Evolutionary conservation across 2,329 filamentous ascomycete genomes (phyloP).

Genomic region (Colletotrichum paranaense): DNA sequence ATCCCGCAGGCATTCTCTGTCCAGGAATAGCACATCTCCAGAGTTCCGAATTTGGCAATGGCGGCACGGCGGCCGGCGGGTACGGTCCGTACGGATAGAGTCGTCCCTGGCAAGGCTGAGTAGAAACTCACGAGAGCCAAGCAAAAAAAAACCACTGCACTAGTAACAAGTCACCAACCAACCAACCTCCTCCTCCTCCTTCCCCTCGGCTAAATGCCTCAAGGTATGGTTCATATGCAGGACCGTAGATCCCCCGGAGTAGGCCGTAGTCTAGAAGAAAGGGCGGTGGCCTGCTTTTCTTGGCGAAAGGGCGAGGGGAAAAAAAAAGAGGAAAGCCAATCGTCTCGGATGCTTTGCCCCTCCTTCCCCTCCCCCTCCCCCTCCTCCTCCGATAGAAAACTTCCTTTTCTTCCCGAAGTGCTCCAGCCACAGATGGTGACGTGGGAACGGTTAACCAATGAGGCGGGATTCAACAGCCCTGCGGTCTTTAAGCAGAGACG

Average conservation of each 20-base stretch:
- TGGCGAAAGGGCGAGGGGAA: neutral
- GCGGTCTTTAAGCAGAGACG: neutral
- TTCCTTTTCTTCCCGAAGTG: neutral
- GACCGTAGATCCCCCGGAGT: neutral
- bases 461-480: neutral
- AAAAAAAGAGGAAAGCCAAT: too few relatives aligned
- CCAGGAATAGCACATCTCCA: neutral
- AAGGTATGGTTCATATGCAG: neutral
- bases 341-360: neutral
- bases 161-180: too few relatives aligned
- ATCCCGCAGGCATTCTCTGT: neutral
- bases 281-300: neutral
- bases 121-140: neutral
- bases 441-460: neutral
- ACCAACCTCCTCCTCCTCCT: too few relatives aligned
- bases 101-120: conserved; percentile 1
- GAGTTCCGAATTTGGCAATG: too few relatives aligned
- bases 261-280: neutral
- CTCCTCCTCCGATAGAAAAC: neutral
- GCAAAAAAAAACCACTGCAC: too few relatives aligned
- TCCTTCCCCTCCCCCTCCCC: neutral
- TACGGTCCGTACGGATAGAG: too few relatives aligned
- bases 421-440: neutral
- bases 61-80: too few relatives aligned
- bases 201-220: too few relatives aligned